phyloP scores from a whole-genome alignment of 176 grass and related monocot genomes.

The Eleusine coracana region DNA sequence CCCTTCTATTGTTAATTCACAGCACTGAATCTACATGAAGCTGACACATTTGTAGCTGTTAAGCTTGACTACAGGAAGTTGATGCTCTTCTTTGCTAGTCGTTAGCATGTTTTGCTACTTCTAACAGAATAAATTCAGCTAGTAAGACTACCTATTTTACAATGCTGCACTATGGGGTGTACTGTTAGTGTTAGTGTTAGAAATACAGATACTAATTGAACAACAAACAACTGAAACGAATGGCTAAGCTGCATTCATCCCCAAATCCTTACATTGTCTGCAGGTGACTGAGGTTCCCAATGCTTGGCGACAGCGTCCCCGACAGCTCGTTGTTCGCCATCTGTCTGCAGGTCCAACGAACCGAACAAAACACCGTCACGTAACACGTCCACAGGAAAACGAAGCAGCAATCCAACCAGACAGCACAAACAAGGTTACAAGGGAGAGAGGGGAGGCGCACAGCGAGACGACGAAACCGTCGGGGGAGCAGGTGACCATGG shows the following conservation, averaged over 20 bases:
- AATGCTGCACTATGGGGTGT: background rate
- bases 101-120: background rate
- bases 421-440: background rate
- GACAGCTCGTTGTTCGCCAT: slow-evolving; percentile 84
- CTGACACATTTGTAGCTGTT: background rate
- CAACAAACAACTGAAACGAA: background rate
- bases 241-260: slow-evolving; percentile 1
- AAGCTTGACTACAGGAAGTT: background rate
- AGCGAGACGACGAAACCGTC: slow-evolving; percentile 88
- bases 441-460: slow-evolving; percentile 32
- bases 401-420: background rate
- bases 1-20: background rate
- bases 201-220: background rate
- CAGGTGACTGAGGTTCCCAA: slow-evolving; percentile 87
- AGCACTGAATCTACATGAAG: background rate
- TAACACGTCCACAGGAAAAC: background rate
- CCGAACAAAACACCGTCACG: background rate
- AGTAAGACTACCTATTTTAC: background rate
- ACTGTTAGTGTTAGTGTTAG: background rate
- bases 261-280: slow-evolving; percentile 75
- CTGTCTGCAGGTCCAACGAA: slow-evolving; percentile 67
- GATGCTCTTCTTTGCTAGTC: background rate
- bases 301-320: slow-evolving; percentile 72
- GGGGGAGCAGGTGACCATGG: slow-evolving; percentile 85
- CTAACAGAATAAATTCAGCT: background rate